Percentiles rank a stretch among this genome's conserved stretches.
phyloP scores from a whole-genome alignment of 2,329 filamentous ascomycete species.

The Claviceps sp. region DNA sequence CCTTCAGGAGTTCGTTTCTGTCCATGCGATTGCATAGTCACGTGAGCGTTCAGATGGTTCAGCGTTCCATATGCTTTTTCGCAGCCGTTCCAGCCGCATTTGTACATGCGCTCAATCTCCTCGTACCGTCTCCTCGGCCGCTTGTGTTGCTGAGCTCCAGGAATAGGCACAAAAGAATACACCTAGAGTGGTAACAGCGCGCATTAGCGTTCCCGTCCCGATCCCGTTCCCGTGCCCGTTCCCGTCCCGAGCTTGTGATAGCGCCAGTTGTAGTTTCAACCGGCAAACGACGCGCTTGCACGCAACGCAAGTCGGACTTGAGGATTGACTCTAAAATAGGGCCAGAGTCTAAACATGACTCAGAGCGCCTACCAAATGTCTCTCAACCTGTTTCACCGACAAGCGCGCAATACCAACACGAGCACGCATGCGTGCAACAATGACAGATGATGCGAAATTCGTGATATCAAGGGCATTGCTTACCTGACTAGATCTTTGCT shows the following conservation, averaged over 20 bases:
- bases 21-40: constrained; percentile 97
- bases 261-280: too few relatives aligned
- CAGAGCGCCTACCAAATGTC: too few relatives aligned
- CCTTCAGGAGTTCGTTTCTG: constrained; percentile 93
- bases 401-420: neutral
- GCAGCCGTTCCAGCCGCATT: constrained; percentile 95
- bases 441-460: neutral
- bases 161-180: constrained; percentile 95
- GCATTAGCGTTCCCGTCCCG: constrained; percentile 1
- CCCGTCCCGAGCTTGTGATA: too few relatives aligned
- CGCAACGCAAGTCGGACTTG: too few relatives aligned
- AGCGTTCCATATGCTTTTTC: constrained; percentile 97
- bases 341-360: too few relatives aligned
- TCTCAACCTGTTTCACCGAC: too few relatives aligned
- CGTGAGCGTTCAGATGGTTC: constrained; percentile 94
- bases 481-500: constrained; percentile 47
- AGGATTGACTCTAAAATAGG: too few relatives aligned
- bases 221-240: too few relatives aligned
- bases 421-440: neutral
- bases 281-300: too few relatives aligned
- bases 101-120: constrained; percentile 99
- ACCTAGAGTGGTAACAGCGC: constrained; percentile 45
- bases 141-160: constrained; percentile 94
- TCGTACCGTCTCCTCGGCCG: constrained; percentile 85
- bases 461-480: constrained; percentile 13